Conservation (phyloP, 23 red algal genomes). For the Cyanidiococcus yangmingshanensis region DNA sequence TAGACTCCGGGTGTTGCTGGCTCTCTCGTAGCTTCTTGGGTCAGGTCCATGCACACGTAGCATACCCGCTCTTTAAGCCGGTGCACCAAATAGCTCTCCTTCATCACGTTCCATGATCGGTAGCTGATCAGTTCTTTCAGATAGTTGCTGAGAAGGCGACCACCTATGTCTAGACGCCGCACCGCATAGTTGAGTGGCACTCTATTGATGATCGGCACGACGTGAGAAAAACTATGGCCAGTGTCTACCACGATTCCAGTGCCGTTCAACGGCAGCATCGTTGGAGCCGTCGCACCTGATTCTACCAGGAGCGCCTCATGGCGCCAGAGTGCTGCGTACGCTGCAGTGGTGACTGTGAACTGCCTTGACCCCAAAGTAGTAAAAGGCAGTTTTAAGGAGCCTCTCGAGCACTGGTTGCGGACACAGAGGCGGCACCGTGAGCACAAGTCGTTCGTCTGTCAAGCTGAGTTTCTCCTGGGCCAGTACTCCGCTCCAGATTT, state of each 20-base stretch:
- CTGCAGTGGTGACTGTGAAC: slow-evolving; percentile 18
- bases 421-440: slow-evolving; percentile 54
- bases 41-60: slow-evolving; percentile 34
- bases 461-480: slow-evolving; percentile 17
- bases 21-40: slow-evolving; percentile 18
- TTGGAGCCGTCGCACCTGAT: slow-evolving; percentile 6
- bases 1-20: not conserved
- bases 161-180: slow-evolving; percentile 57
- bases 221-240: slow-evolving; percentile 57
- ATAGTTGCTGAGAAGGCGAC: slow-evolving; percentile 63
- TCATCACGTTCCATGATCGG: slow-evolving; percentile 53
- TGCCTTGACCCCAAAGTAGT: slow-evolving; percentile 36
- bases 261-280: not conserved
- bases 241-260: slow-evolving; percentile 53
- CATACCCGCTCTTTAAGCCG: slow-evolving; percentile 81
- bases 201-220: slow-evolving; percentile 57
- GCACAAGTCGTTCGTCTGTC: slow-evolving; percentile 16
- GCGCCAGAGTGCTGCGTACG: slow-evolving; percentile 31
- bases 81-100: slow-evolving; percentile 55
- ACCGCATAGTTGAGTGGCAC: slow-evolving; percentile 22
- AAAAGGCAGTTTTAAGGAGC: slow-evolving; percentile 51
- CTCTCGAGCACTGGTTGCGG: slow-evolving; percentile 33
- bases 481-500: slow-evolving; percentile 57
- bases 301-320: not conserved
- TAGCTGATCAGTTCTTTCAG: slow-evolving; percentile 58